phyloP scores from a whole-genome alignment of 345 rosid species.

The Euphorbia pulcherrima region DNA sequence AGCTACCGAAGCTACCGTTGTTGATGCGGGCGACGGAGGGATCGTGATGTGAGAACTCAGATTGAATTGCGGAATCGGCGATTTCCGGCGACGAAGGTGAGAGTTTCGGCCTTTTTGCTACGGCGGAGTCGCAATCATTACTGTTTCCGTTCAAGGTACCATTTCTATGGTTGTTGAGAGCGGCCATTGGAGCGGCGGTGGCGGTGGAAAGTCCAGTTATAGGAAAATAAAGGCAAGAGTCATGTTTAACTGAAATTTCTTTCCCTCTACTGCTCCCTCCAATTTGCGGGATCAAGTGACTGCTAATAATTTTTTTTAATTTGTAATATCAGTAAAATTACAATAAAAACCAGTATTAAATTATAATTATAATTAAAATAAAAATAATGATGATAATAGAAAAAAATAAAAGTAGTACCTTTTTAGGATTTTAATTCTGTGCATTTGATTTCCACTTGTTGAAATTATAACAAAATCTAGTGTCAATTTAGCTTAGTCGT shows the following conservation, averaged over 20 bases:
- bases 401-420: too few species aligned
- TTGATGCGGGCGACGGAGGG: slow-evolving; percentile 59
- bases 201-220: neutral
- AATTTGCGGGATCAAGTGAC: neutral
- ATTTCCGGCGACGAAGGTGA: slow-evolving; percentile 15
- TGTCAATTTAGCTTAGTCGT: too few species aligned
- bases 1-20: slow-evolving; percentile 92
- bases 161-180: slow-evolving; percentile 27
- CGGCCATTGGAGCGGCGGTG: slow-evolving; percentile 13
- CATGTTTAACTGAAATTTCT: neutral
- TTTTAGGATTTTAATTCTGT: too few species aligned
- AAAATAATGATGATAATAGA: too few species aligned
- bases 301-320: neutral
- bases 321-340: too few species aligned
- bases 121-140: slow-evolving; percentile 20
- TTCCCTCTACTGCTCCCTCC: neutral
- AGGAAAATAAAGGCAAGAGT: slow-evolving; percentile 7
- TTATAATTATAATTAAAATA: too few species aligned
- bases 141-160: slow-evolving; percentile 20
- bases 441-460: too few species aligned
- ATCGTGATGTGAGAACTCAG: slow-evolving; percentile 82
- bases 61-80: slow-evolving; percentile 40
- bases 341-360: too few species aligned
- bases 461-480: too few species aligned
- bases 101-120: slow-evolving; percentile 37